A percentile compares a stretch with the other conserved stretches of the same genome.
Evolutionary conservation across 2,329 filamentous ascomycete genomes (phyloP).

Genomic region (Elsinoe australis): DNA sequence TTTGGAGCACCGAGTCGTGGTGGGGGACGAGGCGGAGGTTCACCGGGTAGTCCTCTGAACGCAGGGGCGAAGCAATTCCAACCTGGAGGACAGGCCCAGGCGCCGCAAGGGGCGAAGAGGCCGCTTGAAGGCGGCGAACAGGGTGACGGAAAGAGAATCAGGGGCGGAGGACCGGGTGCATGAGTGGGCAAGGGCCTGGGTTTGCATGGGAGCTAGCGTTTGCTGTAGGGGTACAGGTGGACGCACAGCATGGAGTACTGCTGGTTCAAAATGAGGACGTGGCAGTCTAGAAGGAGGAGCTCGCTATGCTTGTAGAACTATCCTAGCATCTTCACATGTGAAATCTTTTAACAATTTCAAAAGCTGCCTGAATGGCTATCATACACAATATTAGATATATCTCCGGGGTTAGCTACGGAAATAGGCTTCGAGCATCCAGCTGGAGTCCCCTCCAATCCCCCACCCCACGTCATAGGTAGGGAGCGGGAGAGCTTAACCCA

Average conservation of each 20-base stretch:
- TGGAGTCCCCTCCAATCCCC: background rate
- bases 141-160: slow-evolving; percentile 28
- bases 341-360: no score
- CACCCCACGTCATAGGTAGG: background rate
- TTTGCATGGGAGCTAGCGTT: background rate
- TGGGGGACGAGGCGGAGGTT: slow-evolving; percentile 22
- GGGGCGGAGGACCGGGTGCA: slow-evolving; percentile 23
- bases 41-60: slow-evolving; percentile 28
- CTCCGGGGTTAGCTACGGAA: no score
- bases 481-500: no score
- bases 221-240: background rate
- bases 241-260: background rate
- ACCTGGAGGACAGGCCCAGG: slow-evolving; percentile 23
- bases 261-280: no score
- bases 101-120: slow-evolving; percentile 30
- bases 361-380: no score
- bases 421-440: no score
- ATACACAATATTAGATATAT: no score
- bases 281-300: no score
- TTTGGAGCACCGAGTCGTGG: slow-evolving; percentile 23
- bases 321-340: no score
- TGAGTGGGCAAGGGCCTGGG: background rate
- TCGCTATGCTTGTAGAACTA: no score
- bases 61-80: slow-evolving; percentile 31
- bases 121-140: slow-evolving; percentile 27